These are phyloP conservation scores for Elongisporangium senticosum DNA, from an alignment of 352 stramenopile species.

Conservation along the genomic window DNA sequence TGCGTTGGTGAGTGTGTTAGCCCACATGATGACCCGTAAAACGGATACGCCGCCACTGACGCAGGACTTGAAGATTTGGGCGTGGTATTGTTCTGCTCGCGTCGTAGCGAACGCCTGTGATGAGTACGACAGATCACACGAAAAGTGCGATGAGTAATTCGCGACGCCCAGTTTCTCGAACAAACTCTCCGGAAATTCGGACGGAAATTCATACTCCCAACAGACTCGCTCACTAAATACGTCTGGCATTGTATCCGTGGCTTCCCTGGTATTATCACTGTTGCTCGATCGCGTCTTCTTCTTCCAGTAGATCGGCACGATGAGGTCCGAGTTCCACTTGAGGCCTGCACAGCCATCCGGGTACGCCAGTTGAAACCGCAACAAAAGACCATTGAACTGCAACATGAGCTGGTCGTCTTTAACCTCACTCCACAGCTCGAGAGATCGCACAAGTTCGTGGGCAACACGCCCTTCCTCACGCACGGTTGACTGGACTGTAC, in stretches of 20 bases:
- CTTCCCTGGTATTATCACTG: conserved; percentile 3
- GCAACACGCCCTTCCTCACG: not conserved
- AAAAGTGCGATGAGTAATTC: conserved; percentile 15
- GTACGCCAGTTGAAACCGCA: conserved; percentile 19
- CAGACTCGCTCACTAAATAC: conserved; percentile 8
- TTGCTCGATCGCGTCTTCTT: conserved; percentile 1
- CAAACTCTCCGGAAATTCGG: conserved; percentile 17
- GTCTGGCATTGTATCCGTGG: not conserved
- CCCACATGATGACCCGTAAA: conserved; percentile 1
- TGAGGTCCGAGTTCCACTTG: conserved; percentile 11
- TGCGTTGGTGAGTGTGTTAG: conserved; percentile 1
- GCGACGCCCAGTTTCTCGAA: conserved; percentile 25
- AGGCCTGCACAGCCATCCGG: conserved; percentile 9
- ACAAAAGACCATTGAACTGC: conserved; percentile 21
- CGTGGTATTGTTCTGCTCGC: not conserved
- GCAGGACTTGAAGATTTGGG: conserved; percentile 1
- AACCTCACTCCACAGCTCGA: conserved; percentile 6
- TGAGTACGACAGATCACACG: conserved; percentile 2
- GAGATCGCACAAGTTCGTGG: not conserved
- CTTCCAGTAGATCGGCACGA: conserved; percentile 2
- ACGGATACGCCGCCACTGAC: not conserved
- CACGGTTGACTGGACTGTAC: not conserved
- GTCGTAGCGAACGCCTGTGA: conserved; percentile 2
- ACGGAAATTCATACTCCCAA: conserved; percentile 23
- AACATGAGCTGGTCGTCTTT: conserved; percentile 15